Base-by-base conservation (phyloP, 2,329 filamentous ascomycete genomes). In the Penicillium verrucosum region DNA sequence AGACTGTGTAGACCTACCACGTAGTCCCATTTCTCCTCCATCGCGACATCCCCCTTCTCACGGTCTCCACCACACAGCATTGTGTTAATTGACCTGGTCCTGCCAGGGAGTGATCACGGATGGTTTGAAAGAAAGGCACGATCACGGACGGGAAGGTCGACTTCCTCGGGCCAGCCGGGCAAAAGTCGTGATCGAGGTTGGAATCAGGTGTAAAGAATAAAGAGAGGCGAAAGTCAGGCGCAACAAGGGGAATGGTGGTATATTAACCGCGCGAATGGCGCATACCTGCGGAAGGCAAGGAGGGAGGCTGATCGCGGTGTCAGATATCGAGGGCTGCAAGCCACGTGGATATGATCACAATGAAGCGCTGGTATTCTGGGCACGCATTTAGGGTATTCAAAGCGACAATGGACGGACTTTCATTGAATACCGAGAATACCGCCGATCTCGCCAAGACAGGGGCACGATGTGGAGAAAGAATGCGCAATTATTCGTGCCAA, bases 11-110 rank as follows among this genome's bases (percentile, higher is more conserved):
- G 25, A 60, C 88, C 70, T 78, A 91, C 89, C 72, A 97, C 92
- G 73, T 92, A 96, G 69, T 92, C 90, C 93, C 93, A 97, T 81
- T 92, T 89, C 78, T 94, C 90, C 75, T 97, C 93, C 58, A 89
- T 86, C 61, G 84, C 82, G 60, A 93, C 82, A 61, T 88, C 81
- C 63, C 80, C 82, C 70, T 89, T 88, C 60, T 77, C 74, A 64
- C 76, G 68, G 60, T 85, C 83, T 61, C 84, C 82, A 65, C 84
- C 79, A 70, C 86, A 89, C 65, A 83, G 81, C 89, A 92, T 91
- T 48, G 69, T 82, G 72, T 30, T 38, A 29, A 34, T 60, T 38
- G 48, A 56, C 55, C 68, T 65, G 67, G 70, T 45, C 68, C 70
- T 60, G 69, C 67, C 68, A 71, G 69, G 63, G 25, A 49, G 37